Evolutionary conservation across 169 alveolate species (phyloP).

Genomic region (Plasmodium sp.): DNA sequence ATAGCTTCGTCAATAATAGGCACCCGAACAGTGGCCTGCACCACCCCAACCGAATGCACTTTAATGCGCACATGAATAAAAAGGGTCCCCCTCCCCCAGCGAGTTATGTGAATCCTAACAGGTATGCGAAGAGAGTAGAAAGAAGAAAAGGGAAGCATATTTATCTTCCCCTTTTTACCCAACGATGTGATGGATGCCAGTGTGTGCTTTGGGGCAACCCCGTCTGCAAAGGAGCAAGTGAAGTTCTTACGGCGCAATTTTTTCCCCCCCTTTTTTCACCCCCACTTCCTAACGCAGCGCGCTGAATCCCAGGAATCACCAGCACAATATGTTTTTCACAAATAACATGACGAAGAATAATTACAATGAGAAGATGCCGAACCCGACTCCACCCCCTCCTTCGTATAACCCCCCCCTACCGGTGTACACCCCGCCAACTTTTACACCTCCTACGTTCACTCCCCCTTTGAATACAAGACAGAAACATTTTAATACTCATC

Average conservation of each 20-base stretch:
- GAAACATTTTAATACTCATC: not conserved
- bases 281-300: not conserved
- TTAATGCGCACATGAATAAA: not conserved
- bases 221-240: not conserved
- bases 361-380: not conserved
- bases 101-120: conserved; percentile 23
- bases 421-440: not conserved
- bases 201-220: not conserved
- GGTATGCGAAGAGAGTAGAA: not conserved
- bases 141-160: not conserved
- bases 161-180: not conserved
- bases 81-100: not conserved
- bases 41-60: conserved; percentile 12
- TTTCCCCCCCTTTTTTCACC: not conserved
- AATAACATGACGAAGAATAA: not conserved
- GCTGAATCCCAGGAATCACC: not conserved
- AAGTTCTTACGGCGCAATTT: no score
- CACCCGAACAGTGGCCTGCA: not conserved
- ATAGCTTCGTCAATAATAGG: conserved; percentile 15
- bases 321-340: not conserved
- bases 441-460: not conserved
- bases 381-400: not conserved
- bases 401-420: not conserved
- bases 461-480: not conserved
- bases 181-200: not conserved